These are phyloP conservation scores for Hortiboletus flavorubellus DNA, from an alignment of 768 basidiomycete species.

Conservation along the genomic window DNA sequence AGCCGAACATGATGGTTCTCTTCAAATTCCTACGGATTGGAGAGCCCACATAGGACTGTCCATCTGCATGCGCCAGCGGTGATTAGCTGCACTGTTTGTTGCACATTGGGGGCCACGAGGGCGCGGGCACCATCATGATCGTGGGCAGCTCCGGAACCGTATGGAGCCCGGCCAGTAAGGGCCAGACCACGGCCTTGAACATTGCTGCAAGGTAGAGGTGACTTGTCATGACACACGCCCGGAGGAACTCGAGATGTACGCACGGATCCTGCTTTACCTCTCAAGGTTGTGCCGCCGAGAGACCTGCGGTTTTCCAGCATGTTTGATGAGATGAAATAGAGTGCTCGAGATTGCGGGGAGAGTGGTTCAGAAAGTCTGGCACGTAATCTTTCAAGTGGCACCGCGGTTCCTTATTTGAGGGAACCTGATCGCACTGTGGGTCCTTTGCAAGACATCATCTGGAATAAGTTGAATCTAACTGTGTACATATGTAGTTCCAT, in stretches of 20 bases:
- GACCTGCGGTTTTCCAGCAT: conserved; percentile 6
- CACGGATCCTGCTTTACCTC: not conserved
- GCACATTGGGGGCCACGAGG: conserved; percentile 44
- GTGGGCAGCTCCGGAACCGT: conserved; percentile 34
- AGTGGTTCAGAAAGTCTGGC: too few relatives aligned
- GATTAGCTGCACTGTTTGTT: conserved; percentile 39
- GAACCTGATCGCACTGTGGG: too few relatives aligned
- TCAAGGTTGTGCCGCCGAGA: not conserved
- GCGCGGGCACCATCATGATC: conserved; percentile 44
- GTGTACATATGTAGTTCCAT: too few relatives aligned
- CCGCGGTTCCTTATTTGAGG: too few relatives aligned
- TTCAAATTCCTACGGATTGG: too few relatives aligned
- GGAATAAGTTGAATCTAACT: not conserved
- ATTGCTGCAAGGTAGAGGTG: conserved; percentile 44
- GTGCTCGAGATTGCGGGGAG: conserved; percentile 14
- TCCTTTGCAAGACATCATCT: not conserved
- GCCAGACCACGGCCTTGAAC: conserved; percentile 45
- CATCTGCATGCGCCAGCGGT: conserved; percentile 14
- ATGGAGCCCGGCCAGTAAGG: conserved; percentile 27
- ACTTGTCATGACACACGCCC: conserved; percentile 28
- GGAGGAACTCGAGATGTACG: conserved; percentile 29
- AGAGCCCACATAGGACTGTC: too few relatives aligned
- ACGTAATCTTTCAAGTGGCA: not conserved
- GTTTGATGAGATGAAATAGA: conserved; percentile 18
- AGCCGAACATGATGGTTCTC: too few relatives aligned